Base-by-base conservation (phyloP, 1,284 basidiomycete genomes). In the Filobasidium uniguttulatum region DNA sequence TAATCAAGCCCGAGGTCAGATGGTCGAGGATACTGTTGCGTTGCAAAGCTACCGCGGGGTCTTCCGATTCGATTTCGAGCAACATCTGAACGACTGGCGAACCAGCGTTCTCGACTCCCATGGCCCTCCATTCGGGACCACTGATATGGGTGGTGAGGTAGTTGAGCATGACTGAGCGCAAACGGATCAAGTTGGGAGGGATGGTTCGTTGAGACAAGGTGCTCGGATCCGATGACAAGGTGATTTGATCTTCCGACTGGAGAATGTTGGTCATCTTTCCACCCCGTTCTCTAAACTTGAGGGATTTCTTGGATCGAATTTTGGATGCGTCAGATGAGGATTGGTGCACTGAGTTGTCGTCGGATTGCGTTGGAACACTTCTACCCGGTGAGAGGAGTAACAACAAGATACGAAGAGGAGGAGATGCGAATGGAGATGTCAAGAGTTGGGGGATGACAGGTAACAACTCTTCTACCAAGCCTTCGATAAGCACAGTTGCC, bases 401-500 rank as follows among this genome's bases (percentile, higher is more conserved):
- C 5, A 94, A 74, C 1, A 94, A 69, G 15, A 82, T 78, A 31
- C 88, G 81, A 44, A 91, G 58, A 33, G 88, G 84, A 58, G 93
- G 90, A 0, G 89, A 89, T 23, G 81, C 87, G 61, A 89, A 90
- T 17, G 82, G 80, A 59, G 90, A 80, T 69, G 82, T 78, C 30
- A 90, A 68, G 28, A 91, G 75, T 4, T 72, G 70, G 0, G 79
- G 69, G 22, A 89, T 70, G 5, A 68, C 68, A 1, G 82, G 78
- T 1, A 80, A 61, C 23, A 89, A 59, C 73, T 88, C 86, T 81
- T 87, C 73, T 57, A 77, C 77, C 20, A 79, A 69, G 55, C 81
- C 79, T 26, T 80, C 61, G 15, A 85, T 66, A 15, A 86, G 74
- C 41, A 79, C 75, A 0, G 79, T 80, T 65, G 89, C 73, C 0